phyloP scores from a whole-genome alignment of 805 yeast genomes.

The Kluyveromyces lactis region DNA sequence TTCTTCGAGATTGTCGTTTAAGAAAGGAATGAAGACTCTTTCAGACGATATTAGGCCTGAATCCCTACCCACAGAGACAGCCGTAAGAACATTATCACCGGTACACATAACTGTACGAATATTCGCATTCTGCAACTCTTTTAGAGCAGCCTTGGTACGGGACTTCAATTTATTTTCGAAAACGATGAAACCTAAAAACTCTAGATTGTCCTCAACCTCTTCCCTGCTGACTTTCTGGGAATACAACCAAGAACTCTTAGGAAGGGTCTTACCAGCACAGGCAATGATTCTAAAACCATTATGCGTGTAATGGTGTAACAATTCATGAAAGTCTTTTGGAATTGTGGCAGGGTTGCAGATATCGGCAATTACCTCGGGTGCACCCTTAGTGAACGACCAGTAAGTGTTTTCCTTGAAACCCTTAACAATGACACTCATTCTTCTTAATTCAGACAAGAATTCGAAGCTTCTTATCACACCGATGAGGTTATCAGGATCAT shows the following conservation, averaged over 20 bases:
- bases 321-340: conserved; percentile 66
- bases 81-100: conserved; percentile 93
- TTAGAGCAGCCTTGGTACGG: conserved; percentile 54
- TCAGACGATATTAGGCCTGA: conserved; percentile 53
- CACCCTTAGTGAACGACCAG: conserved; percentile 78
- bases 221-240: conserved; percentile 49
- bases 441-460: conserved; percentile 72
- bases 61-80: conserved; percentile 85
- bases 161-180: conserved; percentile 86
- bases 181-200: conserved; percentile 78
- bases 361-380: conserved; percentile 85
- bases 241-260: conserved; percentile 39
- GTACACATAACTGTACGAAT: conserved; percentile 93
- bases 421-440: conserved; percentile 80
- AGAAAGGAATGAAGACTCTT: conserved; percentile 55
- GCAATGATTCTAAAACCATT: conserved; percentile 94
- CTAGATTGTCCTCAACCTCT: conserved; percentile 58
- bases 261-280: conserved; percentile 60
- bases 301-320: conserved; percentile 80
- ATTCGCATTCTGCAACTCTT: conserved; percentile 53
- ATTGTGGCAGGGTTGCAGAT: conserved; percentile 65
- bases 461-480: conserved; percentile 59
- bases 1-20: conserved; percentile 30
- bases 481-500: conserved; percentile 31
- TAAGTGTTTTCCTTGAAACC: conserved; percentile 33